These are phyloP conservation scores for Leccinum arenicola DNA, from an alignment of 768 basidiomycete genomes.

Conservation along the genomic window DNA sequence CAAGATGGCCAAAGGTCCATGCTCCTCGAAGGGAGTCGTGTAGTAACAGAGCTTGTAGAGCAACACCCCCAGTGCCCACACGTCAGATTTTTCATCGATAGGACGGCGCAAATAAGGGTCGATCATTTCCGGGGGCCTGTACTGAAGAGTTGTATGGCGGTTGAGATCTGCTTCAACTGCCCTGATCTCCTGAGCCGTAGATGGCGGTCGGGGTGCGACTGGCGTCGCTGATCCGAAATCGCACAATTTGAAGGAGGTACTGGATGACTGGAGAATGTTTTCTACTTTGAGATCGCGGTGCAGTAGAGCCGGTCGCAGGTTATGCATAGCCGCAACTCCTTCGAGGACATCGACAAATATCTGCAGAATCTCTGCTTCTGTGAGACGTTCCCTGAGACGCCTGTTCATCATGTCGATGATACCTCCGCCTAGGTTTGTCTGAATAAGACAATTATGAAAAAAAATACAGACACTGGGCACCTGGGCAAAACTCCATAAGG, in stretches of 20 bases:
- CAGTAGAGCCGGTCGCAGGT: conserved; percentile 81
- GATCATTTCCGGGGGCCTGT: conserved; percentile 98
- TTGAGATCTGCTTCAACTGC: conserved; percentile 89
- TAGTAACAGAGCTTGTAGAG: conserved; percentile 99
- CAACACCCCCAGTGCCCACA: conserved; percentile 96
- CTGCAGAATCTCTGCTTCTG: conserved; percentile 94
- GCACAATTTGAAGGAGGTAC: conserved; percentile 89
- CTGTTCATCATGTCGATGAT: conserved; percentile 99
- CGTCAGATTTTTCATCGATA: conserved; percentile 91
- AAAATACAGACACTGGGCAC: conserved; percentile 37
- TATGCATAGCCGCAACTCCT: conserved; percentile 96
- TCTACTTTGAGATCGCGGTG: conserved; percentile 99
- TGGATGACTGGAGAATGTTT: conserved; percentile 89
- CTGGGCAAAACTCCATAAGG: conserved; percentile 96
- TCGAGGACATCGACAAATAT: conserved; percentile 99
- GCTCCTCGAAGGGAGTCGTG: conserved; percentile 98
- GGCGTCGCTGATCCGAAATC: conserved; percentile 94
- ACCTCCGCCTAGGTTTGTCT: conserved; percentile 67
- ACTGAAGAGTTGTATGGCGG: conserved; percentile 93
- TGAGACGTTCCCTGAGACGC: conserved; percentile 88
- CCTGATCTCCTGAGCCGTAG: conserved; percentile 80
- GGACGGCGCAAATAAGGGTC: conserved; percentile 82
- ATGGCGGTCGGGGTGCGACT: conserved; percentile 66
- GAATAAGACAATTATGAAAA: conserved; percentile 8
- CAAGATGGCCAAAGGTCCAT: conserved; percentile 92